phyloP scores from a whole-genome alignment of 2,329 filamentous ascomycete species.

The Pyricularia sp. region DNA sequence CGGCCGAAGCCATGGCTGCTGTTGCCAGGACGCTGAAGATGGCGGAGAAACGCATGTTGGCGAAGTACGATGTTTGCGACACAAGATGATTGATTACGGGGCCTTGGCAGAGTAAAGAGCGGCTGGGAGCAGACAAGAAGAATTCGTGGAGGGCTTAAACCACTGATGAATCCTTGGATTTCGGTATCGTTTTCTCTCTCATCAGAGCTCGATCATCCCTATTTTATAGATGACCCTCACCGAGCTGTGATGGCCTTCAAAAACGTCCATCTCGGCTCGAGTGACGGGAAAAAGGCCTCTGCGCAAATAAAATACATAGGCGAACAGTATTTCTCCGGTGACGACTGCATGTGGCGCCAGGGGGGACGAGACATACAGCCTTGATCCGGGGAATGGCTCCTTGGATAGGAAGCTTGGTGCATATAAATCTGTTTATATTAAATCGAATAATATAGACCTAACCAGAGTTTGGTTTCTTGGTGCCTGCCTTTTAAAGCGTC shows the following conservation, averaged over 20 bases:
- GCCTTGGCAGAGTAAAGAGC: neutral
- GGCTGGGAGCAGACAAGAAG: neutral
- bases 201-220: neutral
- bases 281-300: neutral
- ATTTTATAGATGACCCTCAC: neutral
- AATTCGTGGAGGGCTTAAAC: neutral
- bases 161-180: neutral
- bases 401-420: neutral
- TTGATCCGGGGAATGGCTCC: neutral
- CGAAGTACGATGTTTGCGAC: neutral
- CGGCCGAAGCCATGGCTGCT: constrained; percentile 17
- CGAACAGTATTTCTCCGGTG: neutral
- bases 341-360: neutral
- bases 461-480: neutral
- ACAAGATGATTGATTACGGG: neutral
- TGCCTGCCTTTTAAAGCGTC: neutral
- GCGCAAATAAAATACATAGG: neutral
- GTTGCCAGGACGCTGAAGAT: constrained; percentile 1
- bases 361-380: neutral
- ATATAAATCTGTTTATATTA: neutral
- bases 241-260: neutral
- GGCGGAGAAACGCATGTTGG: constrained; percentile 1
- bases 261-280: neutral
- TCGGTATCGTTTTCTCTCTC: neutral
- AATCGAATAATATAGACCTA: neutral